A percentile compares a stretch with the other conserved stretches of the same genome.
Evolutionary conservation across 2,329 filamentous ascomycete genomes (phyloP).

Genomic region (Mycosphaerelloides madeirae): DNA sequence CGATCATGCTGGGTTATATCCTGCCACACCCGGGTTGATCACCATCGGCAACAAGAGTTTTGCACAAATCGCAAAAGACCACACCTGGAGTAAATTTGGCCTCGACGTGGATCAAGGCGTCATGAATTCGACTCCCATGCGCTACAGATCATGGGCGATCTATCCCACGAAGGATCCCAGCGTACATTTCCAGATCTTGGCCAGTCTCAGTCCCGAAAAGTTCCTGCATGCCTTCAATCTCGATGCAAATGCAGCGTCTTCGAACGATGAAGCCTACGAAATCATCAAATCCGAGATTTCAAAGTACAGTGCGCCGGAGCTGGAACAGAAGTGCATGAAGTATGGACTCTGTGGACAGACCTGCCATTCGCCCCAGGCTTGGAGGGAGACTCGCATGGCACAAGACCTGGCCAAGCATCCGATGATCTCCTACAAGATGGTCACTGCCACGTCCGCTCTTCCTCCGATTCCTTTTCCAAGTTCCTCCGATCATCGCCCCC

Average conservation of each 20-base stretch:
- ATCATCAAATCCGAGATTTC: slow-evolving; percentile 29
- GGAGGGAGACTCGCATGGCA: slow-evolving; percentile 42
- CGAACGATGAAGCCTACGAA: slow-evolving; percentile 28
- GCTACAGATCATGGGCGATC: slow-evolving; percentile 40
- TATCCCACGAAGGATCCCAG: slow-evolving; percentile 44
- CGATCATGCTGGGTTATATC: slow-evolving; percentile 44
- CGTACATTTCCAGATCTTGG: slow-evolving; percentile 49
- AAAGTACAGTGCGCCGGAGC: slow-evolving; percentile 35
- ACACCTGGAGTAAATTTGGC: slow-evolving; percentile 20
- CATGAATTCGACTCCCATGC: slow-evolving; percentile 38
- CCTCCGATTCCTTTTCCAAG: slow-evolving; percentile 2
- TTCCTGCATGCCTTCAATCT: slow-evolving; percentile 45
- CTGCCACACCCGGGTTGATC: slow-evolving; percentile 37
- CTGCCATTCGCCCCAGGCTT: slow-evolving; percentile 36
- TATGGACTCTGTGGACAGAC: slow-evolving; percentile 24
- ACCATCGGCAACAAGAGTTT: slow-evolving; percentile 35
- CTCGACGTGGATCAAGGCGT: slow-evolving; percentile 22
- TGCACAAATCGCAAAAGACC: slow-evolving; percentile 24
- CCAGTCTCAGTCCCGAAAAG: slow-evolving; percentile 42
- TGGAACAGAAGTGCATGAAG: slow-evolving; percentile 38
- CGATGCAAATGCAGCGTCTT: slow-evolving; percentile 25
- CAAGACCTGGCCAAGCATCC: slow-evolving; percentile 33
- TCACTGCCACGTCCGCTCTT: neutral
- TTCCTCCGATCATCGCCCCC: slow-evolving; percentile 6
- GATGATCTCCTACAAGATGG: slow-evolving; percentile 28